Conservation (phyloP, 768 basidiomycete genomes). For the Auricularia sp. region DNA sequence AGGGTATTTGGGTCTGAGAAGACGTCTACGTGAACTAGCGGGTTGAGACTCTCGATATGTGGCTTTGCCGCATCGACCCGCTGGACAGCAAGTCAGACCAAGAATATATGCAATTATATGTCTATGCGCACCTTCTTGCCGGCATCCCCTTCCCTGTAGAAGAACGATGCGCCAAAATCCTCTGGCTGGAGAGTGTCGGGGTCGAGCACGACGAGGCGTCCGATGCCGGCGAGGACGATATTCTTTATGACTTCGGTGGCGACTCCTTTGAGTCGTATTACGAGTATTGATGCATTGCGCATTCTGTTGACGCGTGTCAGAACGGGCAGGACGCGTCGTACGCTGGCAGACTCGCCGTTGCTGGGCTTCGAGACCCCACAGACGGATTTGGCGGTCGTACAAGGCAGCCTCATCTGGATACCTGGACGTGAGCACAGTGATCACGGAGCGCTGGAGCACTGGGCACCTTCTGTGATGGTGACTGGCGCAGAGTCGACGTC, state of each 20-base stretch:
- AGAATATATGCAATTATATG: too few species aligned
- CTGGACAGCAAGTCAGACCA: slow-evolving; percentile 30
- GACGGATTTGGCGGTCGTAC: slow-evolving; percentile 92
- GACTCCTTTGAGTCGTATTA: slow-evolving; percentile 67
- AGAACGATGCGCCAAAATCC: slow-evolving; percentile 87
- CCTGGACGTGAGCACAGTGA: not conserved
- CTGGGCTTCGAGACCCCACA: slow-evolving; percentile 98
- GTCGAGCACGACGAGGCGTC: slow-evolving; percentile 79
- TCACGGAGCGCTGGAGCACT: slow-evolving; percentile 15
- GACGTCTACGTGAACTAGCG: slow-evolving; percentile 75
- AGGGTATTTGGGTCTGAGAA: slow-evolving; percentile 40
- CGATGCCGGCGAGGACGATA: slow-evolving; percentile 93
- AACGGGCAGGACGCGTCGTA: not conserved
- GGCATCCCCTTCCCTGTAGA: slow-evolving; percentile 88
- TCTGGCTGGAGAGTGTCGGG: slow-evolving; percentile 61
- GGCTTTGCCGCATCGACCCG: slow-evolving; percentile 76
- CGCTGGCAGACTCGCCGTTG: slow-evolving; percentile 52
- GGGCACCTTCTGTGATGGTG: slow-evolving; percentile 21
- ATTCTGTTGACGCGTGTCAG: slow-evolving; percentile 44
- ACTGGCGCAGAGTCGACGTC: slow-evolving; percentile 8
- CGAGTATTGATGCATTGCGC: slow-evolving; percentile 84
- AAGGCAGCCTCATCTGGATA: slow-evolving; percentile 58
- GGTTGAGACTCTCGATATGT: slow-evolving; percentile 83
- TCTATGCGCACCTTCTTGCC: slow-evolving; percentile 60
- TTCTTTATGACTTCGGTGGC: slow-evolving; percentile 96